Base-by-base conservation (phyloP, 768 basidiomycete species). In the Rhizopogon rudus region DNA sequence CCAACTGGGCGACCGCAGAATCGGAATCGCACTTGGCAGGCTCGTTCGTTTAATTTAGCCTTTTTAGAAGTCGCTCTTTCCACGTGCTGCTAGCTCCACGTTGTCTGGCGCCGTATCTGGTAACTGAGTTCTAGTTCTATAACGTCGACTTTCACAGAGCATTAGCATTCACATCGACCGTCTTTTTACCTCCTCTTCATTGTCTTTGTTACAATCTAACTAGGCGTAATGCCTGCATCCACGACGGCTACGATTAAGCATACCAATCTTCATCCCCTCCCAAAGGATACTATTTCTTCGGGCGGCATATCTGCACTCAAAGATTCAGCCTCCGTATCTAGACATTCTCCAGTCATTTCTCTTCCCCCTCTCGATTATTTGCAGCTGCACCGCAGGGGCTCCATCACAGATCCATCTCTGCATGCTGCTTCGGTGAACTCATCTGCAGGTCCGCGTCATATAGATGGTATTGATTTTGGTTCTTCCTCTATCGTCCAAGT, bases 371-470 rank as follows among this genome's bases (percentile, higher is more conserved):
- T 91, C 63, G 86, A 90, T 67, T 84, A 80, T 67, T 79, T 91
- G 25, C 88, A 90, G 67, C 88, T 80, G 53, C 90, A 91, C 65
- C 81, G 89, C n/a, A 74, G 88, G 55, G 88, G 88, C 56, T 91
- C 91, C 2, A 86, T 90, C 65, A 89, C 89, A 7, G 91, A 92
- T 75, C 89, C 89, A 3, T 84, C 86, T 41, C 77, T 91, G 49
- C 87, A 89, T 71, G 83, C 84, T 56, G 75, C 81, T 28, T 70
- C 77, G 4, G 67, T 71, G 0, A 56, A 56, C 25, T 48, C 62
- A 57, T 55, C 67, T 48, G 51, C 56, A 37, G 43, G 58, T 54
- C 54, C 51, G 41, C 59, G 57, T 58, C 57, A 63, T 22, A 45
- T 57, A 48, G 65, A 64, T 63, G 60, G 53, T 67, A 60, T 50